phyloP scores from a whole-genome alignment of 805 yeast species.

The Myxozyma vanderwaltii region DNA sequence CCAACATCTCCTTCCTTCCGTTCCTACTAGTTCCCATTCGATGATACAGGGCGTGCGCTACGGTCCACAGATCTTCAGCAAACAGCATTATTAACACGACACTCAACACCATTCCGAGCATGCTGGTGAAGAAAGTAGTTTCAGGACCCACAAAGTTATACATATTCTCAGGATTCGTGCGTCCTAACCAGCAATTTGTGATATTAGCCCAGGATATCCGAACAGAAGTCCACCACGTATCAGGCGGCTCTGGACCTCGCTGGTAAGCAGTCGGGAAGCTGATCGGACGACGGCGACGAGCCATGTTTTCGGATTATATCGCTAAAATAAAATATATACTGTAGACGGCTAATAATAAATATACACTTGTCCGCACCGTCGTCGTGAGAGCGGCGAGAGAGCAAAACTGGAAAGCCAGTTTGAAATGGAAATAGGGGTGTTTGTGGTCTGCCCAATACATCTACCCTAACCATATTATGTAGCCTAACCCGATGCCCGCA shows the following conservation, averaged over 20 bases:
- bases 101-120: background rate
- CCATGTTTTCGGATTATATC: background rate
- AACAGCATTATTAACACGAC: background rate
- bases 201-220: background rate
- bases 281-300: conserved; percentile 4
- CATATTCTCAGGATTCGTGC: conserved; percentile 1
- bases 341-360: no score
- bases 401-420: background rate
- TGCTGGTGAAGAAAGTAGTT: background rate
- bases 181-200: conserved; percentile 5
- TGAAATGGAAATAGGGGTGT: no score
- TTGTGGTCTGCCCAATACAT: background rate
- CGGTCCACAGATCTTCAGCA: conserved; percentile 3
- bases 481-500: conserved; percentile 5
- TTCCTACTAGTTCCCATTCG: background rate
- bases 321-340: no score
- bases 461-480: background rate
- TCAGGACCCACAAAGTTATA: background rate
- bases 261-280: background rate
- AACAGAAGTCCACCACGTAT: background rate
- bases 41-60: background rate
- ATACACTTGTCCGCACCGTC: no score
- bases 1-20: conserved; percentile 5
- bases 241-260: conserved; percentile 3
- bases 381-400: background rate